Base-by-base conservation (phyloP, 202 grass and related monocot species). In the Elaeis oleifera region DNA sequence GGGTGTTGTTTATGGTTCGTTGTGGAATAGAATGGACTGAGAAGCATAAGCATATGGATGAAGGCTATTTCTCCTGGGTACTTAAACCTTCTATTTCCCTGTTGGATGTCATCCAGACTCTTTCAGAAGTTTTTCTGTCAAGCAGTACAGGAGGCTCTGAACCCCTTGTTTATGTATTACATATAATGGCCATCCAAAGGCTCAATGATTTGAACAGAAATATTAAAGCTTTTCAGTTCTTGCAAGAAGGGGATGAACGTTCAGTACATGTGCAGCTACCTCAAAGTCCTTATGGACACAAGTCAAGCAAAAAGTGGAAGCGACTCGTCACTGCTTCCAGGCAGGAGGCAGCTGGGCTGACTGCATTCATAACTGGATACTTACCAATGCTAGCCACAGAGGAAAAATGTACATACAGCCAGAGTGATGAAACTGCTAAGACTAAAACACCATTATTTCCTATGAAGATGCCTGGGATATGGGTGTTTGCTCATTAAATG, bases 61-160 rank as follows among this genome's bases (percentile, higher is more conserved):
- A 77, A 65, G 82, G 88, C 24, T 97, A 97, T 74, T 97, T 97
- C 83, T 84, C 85, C 20, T 97, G 85, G 88, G 86, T 92, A 57
- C 60, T 56, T 58, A 71, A 77, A 70, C 74, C 69, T 72, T 81
- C 92, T 50, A 62, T 60, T 60, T 79, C 88, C 13, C 55, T 97
- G 63, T 49, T 78, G 31, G 74, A 92, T 84, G 63, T 84, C 57
- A 84, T 81, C 23, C 68, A 86, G 50, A 49, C 5, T 66, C 77
- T 89, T 54, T 81, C 72, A 44, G 68, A 86, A 54, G 65, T 32
- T 68, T 36, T 92, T 74, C 62, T 77, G 65, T 49, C 79, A 55
- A 83, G 64, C 78, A 79, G 70, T 15, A 48, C 52, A 39, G 14
- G 61, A 74, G 67, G 76, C 39, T 74, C 76, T 81, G 60, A 54